These are phyloP conservation scores for Asterochloris erici DNA, from an alignment of 139 green algal genomes.

Conservation along the genomic window DNA sequence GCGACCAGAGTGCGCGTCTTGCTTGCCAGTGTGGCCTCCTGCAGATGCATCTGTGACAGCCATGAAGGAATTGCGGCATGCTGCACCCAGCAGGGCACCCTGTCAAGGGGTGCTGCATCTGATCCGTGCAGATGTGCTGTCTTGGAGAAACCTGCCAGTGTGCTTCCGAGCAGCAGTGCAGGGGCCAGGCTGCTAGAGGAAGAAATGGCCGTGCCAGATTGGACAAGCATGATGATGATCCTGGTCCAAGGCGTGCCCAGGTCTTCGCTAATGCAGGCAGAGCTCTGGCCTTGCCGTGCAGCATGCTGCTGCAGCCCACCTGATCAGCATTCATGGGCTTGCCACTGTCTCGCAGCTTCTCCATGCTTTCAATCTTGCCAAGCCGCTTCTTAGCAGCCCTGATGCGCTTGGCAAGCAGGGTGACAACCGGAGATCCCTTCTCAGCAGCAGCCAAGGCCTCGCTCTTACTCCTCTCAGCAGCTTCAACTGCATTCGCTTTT, in stretches of 20 bases:
- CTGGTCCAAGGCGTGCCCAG: neutral
- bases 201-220: neutral
- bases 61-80: neutral
- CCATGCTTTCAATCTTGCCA: neutral
- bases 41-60: neutral
- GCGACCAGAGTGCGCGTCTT: slow-evolving; percentile 27
- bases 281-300: neutral
- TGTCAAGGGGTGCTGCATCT: neutral
- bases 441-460: slow-evolving; percentile 11
- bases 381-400: slow-evolving; percentile 7
- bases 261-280: neutral
- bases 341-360: neutral
- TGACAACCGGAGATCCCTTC: neutral
- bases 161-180: neutral
- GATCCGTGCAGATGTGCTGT: neutral
- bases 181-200: too few species aligned
- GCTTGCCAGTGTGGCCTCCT: slow-evolving; percentile 32
- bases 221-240: neutral
- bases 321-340: slow-evolving; percentile 12
- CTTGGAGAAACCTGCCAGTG: neutral
- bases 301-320: neutral
- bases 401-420: slow-evolving; percentile 2
- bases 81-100: neutral
- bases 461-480: neutral
- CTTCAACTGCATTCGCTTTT: neutral